These are phyloP conservation scores for Phaeosphaeria sp. DNA, from an alignment of 2,329 filamentous ascomycete species.

Conservation along the genomic window DNA sequence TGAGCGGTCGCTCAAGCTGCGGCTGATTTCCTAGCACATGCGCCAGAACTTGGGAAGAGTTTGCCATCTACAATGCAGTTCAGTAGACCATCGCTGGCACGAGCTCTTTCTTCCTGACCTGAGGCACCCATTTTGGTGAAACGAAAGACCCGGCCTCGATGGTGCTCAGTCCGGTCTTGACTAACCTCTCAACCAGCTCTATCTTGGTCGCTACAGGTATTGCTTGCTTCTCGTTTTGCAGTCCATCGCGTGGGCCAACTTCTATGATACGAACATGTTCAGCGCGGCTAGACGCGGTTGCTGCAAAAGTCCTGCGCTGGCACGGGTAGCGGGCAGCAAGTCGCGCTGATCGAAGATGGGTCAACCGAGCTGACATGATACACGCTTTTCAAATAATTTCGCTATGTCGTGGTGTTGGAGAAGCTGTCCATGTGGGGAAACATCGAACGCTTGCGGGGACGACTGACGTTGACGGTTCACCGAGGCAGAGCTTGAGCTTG, in stretches of 20 bases:
- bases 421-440: slow-evolving; percentile 13
- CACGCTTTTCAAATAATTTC: background rate
- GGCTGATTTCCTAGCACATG: slow-evolving; percentile 68
- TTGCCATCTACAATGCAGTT: slow-evolving; percentile 69
- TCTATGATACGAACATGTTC: slow-evolving; percentile 72
- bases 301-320: slow-evolving; percentile 37
- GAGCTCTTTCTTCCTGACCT: slow-evolving; percentile 58
- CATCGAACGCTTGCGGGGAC: slow-evolving; percentile 17
- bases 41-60: slow-evolving; percentile 76
- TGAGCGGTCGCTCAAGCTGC: slow-evolving; percentile 62
- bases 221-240: slow-evolving; percentile 80
- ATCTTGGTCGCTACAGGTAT: slow-evolving; percentile 78
- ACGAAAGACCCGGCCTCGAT: slow-evolving; percentile 88
- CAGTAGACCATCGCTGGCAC: slow-evolving; percentile 48
- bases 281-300: slow-evolving; percentile 38
- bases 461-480: slow-evolving; percentile 18
- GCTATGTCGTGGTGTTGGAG: background rate
- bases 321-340: slow-evolving; percentile 45
- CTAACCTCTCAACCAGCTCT: slow-evolving; percentile 74
- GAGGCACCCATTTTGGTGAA: slow-evolving; percentile 83
- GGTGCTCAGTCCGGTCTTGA: slow-evolving; percentile 70
- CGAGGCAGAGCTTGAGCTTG: slow-evolving; percentile 15
- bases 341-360: slow-evolving; percentile 40
- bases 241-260: slow-evolving; percentile 83
- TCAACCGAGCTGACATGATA: slow-evolving; percentile 40